Evolutionary conservation across 768 basidiomycete genomes (phyloP).

Genomic region (Serendipita sp.): DNA sequence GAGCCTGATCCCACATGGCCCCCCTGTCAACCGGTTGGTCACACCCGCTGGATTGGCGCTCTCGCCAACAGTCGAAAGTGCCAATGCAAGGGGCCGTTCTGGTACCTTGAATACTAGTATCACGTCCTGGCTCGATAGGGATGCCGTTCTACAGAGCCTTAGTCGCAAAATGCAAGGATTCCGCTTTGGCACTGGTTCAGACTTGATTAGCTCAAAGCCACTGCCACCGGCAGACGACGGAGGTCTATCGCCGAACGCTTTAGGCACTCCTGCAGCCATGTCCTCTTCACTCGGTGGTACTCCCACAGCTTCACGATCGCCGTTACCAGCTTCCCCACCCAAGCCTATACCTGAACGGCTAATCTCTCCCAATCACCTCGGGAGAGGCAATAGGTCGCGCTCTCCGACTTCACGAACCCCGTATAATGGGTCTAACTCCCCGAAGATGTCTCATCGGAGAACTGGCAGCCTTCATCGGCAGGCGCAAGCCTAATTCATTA

Average conservation of each 20-base stretch:
- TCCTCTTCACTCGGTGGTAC: neutral
- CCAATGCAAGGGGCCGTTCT: conserved; percentile 5
- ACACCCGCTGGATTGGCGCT: conserved; percentile 24
- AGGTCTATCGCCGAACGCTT: neutral
- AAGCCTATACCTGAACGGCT: neutral
- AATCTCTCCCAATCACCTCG: neutral
- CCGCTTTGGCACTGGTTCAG: conserved; percentile 12
- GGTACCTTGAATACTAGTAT: neutral
- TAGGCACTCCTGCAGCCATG: neutral
- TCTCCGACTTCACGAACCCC: neutral
- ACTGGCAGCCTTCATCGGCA: too few species aligned
- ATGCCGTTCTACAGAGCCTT: conserved; percentile 20
- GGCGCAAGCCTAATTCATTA: too few species aligned
- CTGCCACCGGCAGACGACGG: neutral
- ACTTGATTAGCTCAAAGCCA: neutral
- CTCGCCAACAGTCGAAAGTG: conserved; percentile 1
- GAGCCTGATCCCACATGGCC: conserved; percentile 36
- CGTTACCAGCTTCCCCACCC: neutral
- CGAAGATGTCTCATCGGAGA: too few species aligned
- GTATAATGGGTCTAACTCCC: too few species aligned
- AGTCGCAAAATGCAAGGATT: conserved; percentile 20
- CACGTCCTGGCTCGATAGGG: conserved; percentile 12
- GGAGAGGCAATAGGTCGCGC: neutral
- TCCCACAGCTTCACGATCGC: neutral
- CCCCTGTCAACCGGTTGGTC: neutral